Evolutionary conservation across 306 rosid genomes (phyloP), one percentile per base, ranked within the genome.

Genomic region (Trifolium repens): DNA sequence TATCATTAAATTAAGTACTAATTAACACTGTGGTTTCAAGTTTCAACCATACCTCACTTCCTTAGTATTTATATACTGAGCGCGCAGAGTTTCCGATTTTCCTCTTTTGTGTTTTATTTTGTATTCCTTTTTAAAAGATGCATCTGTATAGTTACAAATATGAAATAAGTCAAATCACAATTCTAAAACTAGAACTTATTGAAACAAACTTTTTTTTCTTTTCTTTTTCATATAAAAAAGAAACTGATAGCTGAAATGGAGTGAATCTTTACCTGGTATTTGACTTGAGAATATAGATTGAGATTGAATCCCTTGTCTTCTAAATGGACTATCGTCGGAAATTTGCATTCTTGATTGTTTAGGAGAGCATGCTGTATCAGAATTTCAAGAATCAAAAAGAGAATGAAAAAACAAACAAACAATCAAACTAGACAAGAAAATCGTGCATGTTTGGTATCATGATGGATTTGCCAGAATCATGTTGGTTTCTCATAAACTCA

Each of bases 11-110:
- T 57, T 79, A 40, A 26, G 73, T 65, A 26, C 44, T 71, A 66
- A 26, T 39, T 71, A 69, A 74, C 54, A 72, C 49, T 10, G 71
- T 37, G n/a, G 16, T 46, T 46, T 0, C 16, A 73, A 9, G 19
- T 17, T 17, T 17, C 19, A 17, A 55, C 43, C 91, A 62, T 13
- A 94, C 98, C 98, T 91, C 85, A 94, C 76, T 75, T 94, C 99
- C 89, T 89, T 91, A 1, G 85, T 89, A 46, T 92, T 89, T 82
- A 94, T 94, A 85, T 94, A 94, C 92, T 94, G 99, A 74, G 74
- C 96, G 17, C 99, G 96, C 75, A 89, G 78, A 70, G 99, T 94
- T 82, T 94, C 99, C 5, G 99, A 94, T 81, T 94, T 94, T 66
- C 99, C 97, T 75, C 99, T 89, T 83, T 88, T 83, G 76, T 94